Percentiles rank a stretch among this genome's conserved stretches.
phyloP scores from a whole-genome alignment of 1,139 yeast species.

The Yamadazyma mexicana region DNA sequence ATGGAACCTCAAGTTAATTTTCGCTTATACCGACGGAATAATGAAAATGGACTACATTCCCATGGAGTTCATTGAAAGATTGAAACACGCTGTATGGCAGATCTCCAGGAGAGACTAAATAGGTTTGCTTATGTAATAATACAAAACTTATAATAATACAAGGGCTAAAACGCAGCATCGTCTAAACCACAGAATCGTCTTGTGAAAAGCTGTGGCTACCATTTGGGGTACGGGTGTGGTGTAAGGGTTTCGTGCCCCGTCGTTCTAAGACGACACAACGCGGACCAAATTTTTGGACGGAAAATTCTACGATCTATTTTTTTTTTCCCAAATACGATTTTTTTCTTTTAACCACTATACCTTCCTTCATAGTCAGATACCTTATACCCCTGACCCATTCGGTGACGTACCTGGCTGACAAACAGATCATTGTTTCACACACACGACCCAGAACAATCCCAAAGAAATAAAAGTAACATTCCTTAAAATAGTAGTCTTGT shows the following conservation, averaged over 20 bases:
- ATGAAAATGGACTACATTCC: constrained; percentile 40
- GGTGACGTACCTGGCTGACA: too few relatives aligned
- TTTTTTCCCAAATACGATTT: not conserved
- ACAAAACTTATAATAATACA: too few relatives aligned
- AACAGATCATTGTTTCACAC: not conserved
- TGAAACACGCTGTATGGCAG: constrained; percentile 48
- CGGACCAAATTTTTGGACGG: not conserved
- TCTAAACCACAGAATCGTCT: too few relatives aligned
- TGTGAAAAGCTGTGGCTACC: too few relatives aligned
- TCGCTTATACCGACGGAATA: constrained; percentile 57
- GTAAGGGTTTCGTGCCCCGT: not conserved
- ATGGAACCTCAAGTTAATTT: constrained; percentile 65
- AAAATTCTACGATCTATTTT: not conserved
- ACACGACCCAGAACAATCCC: not conserved
- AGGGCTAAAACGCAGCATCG: too few relatives aligned
- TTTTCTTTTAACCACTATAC: not conserved
- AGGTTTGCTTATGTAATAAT: not conserved
- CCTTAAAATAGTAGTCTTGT: not conserved
- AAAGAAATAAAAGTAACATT: not conserved
- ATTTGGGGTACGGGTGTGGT: too few relatives aligned
- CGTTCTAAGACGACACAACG: not conserved
- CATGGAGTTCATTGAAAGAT: constrained; percentile 49
- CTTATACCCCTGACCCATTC: too few relatives aligned
- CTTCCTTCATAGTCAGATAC: too few relatives aligned
- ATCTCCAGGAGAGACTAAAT: constrained; percentile 6